Evolutionary conservation across 208 protist genomes (phyloP), one percentile per base, ranked within the genome.

Genomic region (Leishmania tropica): DNA sequence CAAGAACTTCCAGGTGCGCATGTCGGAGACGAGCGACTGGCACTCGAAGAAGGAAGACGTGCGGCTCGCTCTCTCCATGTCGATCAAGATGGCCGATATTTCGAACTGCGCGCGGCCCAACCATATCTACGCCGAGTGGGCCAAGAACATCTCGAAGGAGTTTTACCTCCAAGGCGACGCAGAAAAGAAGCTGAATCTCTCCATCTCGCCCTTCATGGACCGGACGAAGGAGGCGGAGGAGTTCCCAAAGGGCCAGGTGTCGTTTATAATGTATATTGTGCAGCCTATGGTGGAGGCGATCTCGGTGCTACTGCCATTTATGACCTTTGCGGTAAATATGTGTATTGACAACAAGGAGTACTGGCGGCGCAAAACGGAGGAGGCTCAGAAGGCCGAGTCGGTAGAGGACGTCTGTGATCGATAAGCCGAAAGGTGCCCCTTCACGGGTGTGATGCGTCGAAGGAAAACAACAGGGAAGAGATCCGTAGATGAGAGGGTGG

Each of bases 71-170:
- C 87, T 99, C 17, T 90, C 92, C 70, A 98, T 99, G 82, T 92
- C 96, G 24, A 92, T 99, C 54, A 98, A 99, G 80, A 97, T 97
- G 88, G 96, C 98, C 2, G 98, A 99, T 78, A 97, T 99, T 51
- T 97, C 92, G 10, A 99, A 99, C 81, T 96, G 95, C 58, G 89
- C 93, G 11, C 95, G 98, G 28, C 94, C 95, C 24, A 93, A 90
- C 84, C 88, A 92, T 76, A 93, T 98, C 64, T 98, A 94, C 81
- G 83, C 93, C 0, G 92, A 96, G 72, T 99, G 98, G 97, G 92
- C 97, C n/a, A 84, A 90, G 75, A 93, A 95, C 82, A 98, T 99
- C 71, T 90, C 93, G 17, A 80, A 87, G 47, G 98, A 99, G 89
- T 99, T 99, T 83, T 98, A 97, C 79, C 82, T 92, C 21, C 97